Percentiles rank a stretch among this genome's conserved stretches.
phyloP scores from a whole-genome alignment of 805 yeast species.

The Candida dajiaensis region DNA sequence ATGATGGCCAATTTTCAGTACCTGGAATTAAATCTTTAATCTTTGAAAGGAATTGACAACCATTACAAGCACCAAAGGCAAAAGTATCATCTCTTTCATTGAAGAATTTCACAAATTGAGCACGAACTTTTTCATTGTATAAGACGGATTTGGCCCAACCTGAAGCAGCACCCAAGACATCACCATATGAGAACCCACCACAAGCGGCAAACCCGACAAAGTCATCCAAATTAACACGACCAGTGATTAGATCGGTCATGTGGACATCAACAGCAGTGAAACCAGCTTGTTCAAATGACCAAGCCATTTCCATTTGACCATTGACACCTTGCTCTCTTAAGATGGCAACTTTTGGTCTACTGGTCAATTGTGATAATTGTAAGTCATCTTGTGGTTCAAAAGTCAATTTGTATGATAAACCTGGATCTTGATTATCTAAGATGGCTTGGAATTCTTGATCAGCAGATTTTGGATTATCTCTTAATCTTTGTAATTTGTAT shows the following conservation, averaged over 20 bases:
- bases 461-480: constrained; percentile 92
- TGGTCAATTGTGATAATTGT: constrained; percentile 28
- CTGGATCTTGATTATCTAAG: constrained; percentile 81
- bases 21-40: constrained; percentile 88
- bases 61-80: constrained; percentile 98
- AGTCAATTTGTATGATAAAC: constrained; percentile 75
- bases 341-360: constrained; percentile 86
- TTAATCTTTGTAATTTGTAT: constrained; percentile 78
- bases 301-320: constrained; percentile 98
- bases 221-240: constrained; percentile 63
- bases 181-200: constrained; percentile 99
- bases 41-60: constrained; percentile 92
- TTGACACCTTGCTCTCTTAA: constrained; percentile 98
- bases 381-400: constrained; percentile 53
- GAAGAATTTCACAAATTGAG: constrained; percentile 77
- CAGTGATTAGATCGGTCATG: constrained; percentile 85
- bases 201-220: constrained; percentile 96
- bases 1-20: constrained; percentile 91
- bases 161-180: constrained; percentile 96
- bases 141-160: constrained; percentile 98
- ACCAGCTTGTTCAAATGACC: constrained; percentile 93
- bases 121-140: constrained; percentile 70
- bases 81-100: constrained; percentile 85
- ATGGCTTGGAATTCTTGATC: constrained; percentile 77
- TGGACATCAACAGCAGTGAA: constrained; percentile 93